These are phyloP conservation scores for Phytophthora macrochlamydospora DNA, from an alignment of 352 stramenopile species.

Conservation along the genomic window DNA sequence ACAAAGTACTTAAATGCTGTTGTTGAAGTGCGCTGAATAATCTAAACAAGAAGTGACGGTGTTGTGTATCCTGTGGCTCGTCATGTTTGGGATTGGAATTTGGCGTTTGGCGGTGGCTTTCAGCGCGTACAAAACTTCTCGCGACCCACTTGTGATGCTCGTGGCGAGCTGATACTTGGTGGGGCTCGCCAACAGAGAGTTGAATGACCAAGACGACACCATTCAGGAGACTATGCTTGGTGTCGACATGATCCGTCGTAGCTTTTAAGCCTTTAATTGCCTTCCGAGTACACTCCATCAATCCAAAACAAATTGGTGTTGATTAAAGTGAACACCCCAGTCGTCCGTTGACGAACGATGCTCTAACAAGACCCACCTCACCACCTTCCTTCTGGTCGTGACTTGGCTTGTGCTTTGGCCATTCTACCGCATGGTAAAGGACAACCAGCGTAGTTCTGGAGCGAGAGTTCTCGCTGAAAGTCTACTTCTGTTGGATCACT, in stretches of 20 bases:
- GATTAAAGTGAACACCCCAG: neutral
- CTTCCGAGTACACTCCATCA: neutral
- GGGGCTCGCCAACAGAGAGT: conserved; percentile 9
- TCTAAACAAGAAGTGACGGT: neutral
- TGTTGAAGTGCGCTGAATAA: too few species aligned
- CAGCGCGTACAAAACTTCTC: conserved; percentile 3
- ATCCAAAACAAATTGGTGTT: neutral
- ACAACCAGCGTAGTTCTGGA: neutral
- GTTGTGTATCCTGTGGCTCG: neutral
- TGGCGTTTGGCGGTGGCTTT: conserved; percentile 3
- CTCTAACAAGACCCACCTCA: neutral
- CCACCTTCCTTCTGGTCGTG: neutral
- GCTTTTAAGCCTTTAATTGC: neutral
- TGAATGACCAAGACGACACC: conserved; percentile 4
- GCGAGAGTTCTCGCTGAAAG: neutral
- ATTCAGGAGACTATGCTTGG: neutral
- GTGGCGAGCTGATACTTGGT: conserved; percentile 22
- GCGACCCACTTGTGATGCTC: conserved; percentile 15
- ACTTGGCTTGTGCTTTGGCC: neutral
- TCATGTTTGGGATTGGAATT: neutral
- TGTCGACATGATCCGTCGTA: neutral
- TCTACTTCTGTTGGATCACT: conserved; percentile 41
- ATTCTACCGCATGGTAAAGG: neutral
- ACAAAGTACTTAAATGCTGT: too few species aligned
- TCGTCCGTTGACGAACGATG: neutral